These are phyloP conservation scores for Calonectria honghensis DNA, from an alignment of 2,329 filamentous ascomycete species.

Conservation along the genomic window DNA sequence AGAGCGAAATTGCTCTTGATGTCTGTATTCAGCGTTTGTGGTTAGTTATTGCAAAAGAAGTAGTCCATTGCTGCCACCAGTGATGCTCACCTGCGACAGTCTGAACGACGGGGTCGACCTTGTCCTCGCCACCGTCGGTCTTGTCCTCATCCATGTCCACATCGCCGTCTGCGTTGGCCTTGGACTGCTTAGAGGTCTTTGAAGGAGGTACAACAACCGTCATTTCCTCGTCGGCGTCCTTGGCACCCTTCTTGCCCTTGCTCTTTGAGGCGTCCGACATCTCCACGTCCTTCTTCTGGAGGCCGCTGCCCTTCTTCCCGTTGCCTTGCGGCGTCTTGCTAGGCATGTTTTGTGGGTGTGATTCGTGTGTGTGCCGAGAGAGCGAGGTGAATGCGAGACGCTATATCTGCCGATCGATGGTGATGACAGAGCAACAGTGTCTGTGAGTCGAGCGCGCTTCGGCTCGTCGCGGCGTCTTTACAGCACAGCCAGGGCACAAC, in stretches of 20 bases:
- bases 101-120: slow-evolving; percentile 77
- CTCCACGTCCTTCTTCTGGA: slow-evolving; percentile 79
- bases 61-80: neutral
- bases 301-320: slow-evolving; percentile 79
- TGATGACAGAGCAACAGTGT: slow-evolving; percentile 46
- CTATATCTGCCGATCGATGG: slow-evolving; percentile 44
- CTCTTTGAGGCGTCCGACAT: slow-evolving; percentile 82
- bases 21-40: slow-evolving; percentile 72
- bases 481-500: slow-evolving; percentile 35
- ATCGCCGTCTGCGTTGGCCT: slow-evolving; percentile 80
- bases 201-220: slow-evolving; percentile 86
- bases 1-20: slow-evolving; percentile 96
- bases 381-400: slow-evolving; percentile 22
- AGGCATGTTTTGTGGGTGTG: slow-evolving; percentile 71
- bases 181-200: slow-evolving; percentile 77
- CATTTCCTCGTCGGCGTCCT: slow-evolving; percentile 86
- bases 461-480: slow-evolving; percentile 50
- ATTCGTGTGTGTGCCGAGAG: slow-evolving; percentile 38
- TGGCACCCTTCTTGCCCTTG: slow-evolving; percentile 78
- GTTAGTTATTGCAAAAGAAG: slow-evolving; percentile 47
- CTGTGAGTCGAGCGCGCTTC: slow-evolving; percentile 54
- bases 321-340: slow-evolving; percentile 84
- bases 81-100: slow-evolving; percentile 74
- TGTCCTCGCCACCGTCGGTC: slow-evolving; percentile 71
- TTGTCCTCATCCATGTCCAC: slow-evolving; percentile 79